These are phyloP conservation scores for Lathyrus aphaca DNA, from an alignment of 306 rosid genomes.

Conservation along the genomic window DNA sequence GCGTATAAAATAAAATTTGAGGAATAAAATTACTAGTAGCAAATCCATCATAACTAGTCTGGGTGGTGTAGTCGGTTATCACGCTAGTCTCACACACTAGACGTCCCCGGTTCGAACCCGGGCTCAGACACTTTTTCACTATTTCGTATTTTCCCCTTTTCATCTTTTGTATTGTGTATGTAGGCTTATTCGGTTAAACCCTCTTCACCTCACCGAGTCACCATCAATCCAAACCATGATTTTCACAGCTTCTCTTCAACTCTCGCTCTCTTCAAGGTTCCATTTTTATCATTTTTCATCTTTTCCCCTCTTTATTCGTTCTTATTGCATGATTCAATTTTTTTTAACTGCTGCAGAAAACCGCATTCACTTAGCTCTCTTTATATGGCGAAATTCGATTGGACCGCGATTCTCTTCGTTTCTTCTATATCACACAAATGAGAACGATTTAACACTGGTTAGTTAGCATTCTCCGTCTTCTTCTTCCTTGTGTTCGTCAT, in stretches of 20 bases:
- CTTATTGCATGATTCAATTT: background rate
- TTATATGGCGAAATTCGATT: conserved; percentile 20
- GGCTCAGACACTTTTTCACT: conserved; percentile 48
- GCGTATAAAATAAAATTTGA: too few relatives aligned
- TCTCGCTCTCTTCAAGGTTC: conserved; percentile 49
- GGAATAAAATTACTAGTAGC: accelerated
- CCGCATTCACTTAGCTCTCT: conserved; percentile 27
- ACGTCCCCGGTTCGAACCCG: conserved; percentile 71
- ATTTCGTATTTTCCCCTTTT: background rate
- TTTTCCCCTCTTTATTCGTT: background rate
- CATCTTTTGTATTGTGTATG: background rate
- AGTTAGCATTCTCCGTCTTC: conserved; percentile 31
- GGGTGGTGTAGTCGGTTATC: conserved; percentile 73
- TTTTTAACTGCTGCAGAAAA: conserved; percentile 28
- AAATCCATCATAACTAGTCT: background rate
- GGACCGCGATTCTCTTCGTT: conserved; percentile 35
- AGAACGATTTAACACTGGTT: conserved; percentile 41
- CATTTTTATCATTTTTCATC: conserved; percentile 9
- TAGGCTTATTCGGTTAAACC: conserved; percentile 34
- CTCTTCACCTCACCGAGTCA: conserved; percentile 3
- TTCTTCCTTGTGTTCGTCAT: background rate
- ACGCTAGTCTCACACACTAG: conserved; percentile 74
- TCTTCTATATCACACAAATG: conserved; percentile 37
- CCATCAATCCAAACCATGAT: conserved; percentile 41
- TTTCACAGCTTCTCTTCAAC: conserved; percentile 31